Base-by-base conservation (phyloP, 306 rosid species). In the Potentilla sterilis region DNA sequence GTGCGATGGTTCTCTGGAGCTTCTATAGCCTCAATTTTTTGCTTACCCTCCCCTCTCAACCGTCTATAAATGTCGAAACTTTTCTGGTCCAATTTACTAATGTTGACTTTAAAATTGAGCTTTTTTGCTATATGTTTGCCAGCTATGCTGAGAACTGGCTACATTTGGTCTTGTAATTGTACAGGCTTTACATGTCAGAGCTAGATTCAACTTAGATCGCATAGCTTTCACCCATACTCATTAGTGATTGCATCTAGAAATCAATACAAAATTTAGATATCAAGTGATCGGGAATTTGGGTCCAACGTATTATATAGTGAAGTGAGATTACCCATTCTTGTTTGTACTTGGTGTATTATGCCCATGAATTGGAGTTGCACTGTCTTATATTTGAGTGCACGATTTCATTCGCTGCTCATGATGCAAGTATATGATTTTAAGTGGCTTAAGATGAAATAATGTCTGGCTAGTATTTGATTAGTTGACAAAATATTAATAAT, bases 1-100 rank as follows among this genome's bases (percentile, higher is more conserved):
- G 62, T 71, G 64, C 46, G 14, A 11, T 71, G 58, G 48, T 71
- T 55, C 32, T 65, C 3, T 65, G 75, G 41, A 51, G 7, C 19
- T 42, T 19, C 7, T 61, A 28, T 32, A 62, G 16, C 67, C 2
- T 34, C 42, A 62, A 13, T 34, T 61, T 21, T 34, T 61, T 61
- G 67, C 42, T 34, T 6, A 62, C 67, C 42, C 42, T 62, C 18
- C 42, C 21, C 2, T 61, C 67, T 12, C 41, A 32, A 24, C 37
- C 32, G 67, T 12, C 41, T 41, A 28, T 18, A 24, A 59, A 52
- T 52, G 24, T 28, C 14, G 19, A 14, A 28, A 61, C 8, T 32
- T 35, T 49, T 15, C 55, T 3, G 10, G 16, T 72, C 49, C 51
- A 54, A 14, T 49, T 21, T 28, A 37, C 10, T 35, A n/a, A 65